Evolutionary conservation across 2,329 filamentous ascomycete genomes (phyloP).

Genomic region (Lojkania enalia): DNA sequence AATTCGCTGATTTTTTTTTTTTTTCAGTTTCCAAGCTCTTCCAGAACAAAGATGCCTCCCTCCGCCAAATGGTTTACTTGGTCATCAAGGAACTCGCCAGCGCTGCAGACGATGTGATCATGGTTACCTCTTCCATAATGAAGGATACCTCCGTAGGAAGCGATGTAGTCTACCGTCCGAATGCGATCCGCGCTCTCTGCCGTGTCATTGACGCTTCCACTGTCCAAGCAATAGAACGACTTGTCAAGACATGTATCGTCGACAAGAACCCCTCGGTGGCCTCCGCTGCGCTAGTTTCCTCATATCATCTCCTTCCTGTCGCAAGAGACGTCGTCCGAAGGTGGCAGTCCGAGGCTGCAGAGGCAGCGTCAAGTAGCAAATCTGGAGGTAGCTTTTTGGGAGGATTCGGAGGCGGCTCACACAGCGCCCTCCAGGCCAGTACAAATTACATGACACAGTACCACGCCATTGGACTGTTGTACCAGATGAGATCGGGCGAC

Average conservation of each 20-base stretch:
- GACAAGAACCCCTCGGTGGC: conserved; percentile 98
- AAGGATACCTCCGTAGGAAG: conserved; percentile 97
- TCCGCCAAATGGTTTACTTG: conserved; percentile 98
- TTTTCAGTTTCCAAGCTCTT: conserved; percentile 80
- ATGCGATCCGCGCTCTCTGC: conserved; percentile 93
- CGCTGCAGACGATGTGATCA: conserved; percentile 98
- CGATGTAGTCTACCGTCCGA: conserved; percentile 80
- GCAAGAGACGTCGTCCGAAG: conserved; percentile 92
- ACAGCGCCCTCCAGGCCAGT: conserved; percentile 68
- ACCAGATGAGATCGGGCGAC: conserved; percentile 97
- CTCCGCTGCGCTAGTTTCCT: conserved; percentile 92
- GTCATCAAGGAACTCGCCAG: conserved; percentile 96
- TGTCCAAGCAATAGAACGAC: conserved; percentile 95
- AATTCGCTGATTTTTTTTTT: background rate
- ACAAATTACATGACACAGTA: conserved; percentile 98
- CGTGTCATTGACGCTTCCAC: conserved; percentile 94
- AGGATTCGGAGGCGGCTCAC: conserved; percentile 81
- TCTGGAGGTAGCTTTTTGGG: conserved; percentile 87
- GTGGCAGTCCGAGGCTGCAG: conserved; percentile 98
- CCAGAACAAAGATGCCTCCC: conserved; percentile 97
- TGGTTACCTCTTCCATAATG: conserved; percentile 99
- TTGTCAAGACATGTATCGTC: conserved; percentile 98
- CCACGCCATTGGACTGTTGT: conserved; percentile 94
- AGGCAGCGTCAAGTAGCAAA: conserved; percentile 88
- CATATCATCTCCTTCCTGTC: conserved; percentile 95